Conservation (phyloP, 495 filamentous ascomycete genomes). For the Aspergillus baeticus region DNA sequence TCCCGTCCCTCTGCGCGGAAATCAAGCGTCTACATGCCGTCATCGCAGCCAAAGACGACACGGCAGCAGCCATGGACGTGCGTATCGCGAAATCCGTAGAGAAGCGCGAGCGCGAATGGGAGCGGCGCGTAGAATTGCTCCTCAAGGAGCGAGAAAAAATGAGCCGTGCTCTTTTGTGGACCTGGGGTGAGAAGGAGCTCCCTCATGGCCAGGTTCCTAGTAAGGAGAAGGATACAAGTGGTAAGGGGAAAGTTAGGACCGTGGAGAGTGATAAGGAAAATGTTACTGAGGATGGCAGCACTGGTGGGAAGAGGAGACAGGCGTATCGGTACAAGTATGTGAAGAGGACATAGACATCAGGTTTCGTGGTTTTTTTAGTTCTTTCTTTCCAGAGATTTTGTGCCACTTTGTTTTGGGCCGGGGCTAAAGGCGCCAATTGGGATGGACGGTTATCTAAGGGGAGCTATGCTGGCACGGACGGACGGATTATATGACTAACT, state of each 20-base stretch:
- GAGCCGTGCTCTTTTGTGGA: constrained; percentile 49
- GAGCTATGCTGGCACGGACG: no score
- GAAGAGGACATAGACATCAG: constrained; percentile 9
- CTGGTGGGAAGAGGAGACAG: constrained; percentile 31
- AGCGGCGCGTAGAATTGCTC: constrained; percentile 47
- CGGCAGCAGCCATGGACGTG: constrained; percentile 38
- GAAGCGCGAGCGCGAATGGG: constrained; percentile 52
- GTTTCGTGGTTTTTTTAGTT: neutral
- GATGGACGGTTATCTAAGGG: no score
- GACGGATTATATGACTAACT: no score
- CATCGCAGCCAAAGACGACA: constrained; percentile 42
- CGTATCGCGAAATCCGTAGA: constrained; percentile 45
- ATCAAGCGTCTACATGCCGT: constrained; percentile 34
- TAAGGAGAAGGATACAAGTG: neutral
- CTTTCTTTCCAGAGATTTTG: constrained; percentile 1
- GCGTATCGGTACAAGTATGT: constrained; percentile 48
- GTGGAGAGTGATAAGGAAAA: constrained; percentile 26
- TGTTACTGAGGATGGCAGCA: constrained; percentile 13
- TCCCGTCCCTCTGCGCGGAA: constrained; percentile 32
- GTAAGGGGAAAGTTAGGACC: neutral
- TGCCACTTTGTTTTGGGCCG: neutral
- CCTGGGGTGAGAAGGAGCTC: constrained; percentile 50
- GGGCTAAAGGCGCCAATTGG: no score
- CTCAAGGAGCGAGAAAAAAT: constrained; percentile 57
- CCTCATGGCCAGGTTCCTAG: neutral